phyloP scores from a whole-genome alignment of 2,329 filamentous ascomycete genomes.

The Penicillium sp. region DNA sequence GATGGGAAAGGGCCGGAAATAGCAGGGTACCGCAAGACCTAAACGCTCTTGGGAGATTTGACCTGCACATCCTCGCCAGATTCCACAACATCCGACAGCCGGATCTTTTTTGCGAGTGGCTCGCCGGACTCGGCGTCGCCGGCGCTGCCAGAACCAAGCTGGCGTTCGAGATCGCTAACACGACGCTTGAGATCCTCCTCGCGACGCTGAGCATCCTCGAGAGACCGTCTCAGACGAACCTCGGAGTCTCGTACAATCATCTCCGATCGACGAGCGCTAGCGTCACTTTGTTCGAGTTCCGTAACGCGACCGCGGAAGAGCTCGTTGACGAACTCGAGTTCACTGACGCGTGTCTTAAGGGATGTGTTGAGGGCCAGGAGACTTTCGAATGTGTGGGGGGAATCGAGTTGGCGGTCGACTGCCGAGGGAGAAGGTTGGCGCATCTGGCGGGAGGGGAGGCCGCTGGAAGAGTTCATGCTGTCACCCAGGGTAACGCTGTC shows the following conservation, averaged over 20 bases:
- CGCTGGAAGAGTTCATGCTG: conserved; percentile 59
- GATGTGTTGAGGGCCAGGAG: conserved; percentile 76
- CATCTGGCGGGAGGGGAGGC: conserved; percentile 49
- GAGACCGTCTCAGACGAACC: conserved; percentile 56
- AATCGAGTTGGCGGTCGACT: conserved; percentile 63
- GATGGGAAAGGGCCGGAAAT: not conserved
- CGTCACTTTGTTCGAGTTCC: conserved; percentile 74
- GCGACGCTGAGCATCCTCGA: conserved; percentile 73
- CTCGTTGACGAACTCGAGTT: conserved; percentile 92
- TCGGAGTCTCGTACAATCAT: conserved; percentile 54
- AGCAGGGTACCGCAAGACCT: conserved; percentile 7
- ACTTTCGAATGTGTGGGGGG: conserved; percentile 74
- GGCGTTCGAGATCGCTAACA: conserved; percentile 71
- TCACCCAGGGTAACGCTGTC: conserved; percentile 67
- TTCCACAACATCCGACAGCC: conserved; percentile 54
- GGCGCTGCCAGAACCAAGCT: conserved; percentile 32
- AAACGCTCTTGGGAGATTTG: conserved; percentile 37
- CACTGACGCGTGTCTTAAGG: conserved; percentile 91
- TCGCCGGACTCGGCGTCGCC: conserved; percentile 35
- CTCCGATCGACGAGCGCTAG: conserved; percentile 61
- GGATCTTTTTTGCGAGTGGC: conserved; percentile 55
- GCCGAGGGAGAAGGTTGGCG: conserved; percentile 59
- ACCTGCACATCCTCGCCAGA: conserved; percentile 31
- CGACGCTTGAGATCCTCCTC: conserved; percentile 80
- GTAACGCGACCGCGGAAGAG: conserved; percentile 71